Conservation (phyloP, 2,329 filamentous ascomycete genomes). For the Sclerotinia borealis region DNA sequence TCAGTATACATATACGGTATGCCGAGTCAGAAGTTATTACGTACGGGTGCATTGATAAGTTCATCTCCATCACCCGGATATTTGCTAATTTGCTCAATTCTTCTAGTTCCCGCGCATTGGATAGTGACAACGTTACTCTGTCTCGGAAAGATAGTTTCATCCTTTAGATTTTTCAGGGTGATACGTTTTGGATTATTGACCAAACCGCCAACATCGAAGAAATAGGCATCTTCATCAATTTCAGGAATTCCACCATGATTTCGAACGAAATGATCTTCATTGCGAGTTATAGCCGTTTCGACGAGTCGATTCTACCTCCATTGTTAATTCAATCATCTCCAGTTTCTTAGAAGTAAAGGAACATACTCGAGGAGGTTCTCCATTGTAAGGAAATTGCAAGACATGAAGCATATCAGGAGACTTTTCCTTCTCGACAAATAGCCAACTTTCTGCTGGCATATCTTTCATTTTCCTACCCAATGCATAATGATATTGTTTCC, state of each 20-base stretch:
- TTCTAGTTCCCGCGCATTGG: conserved; percentile 63
- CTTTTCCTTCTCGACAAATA: conserved; percentile 50
- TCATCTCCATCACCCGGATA: conserved; percentile 65
- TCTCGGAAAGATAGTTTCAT: conserved; percentile 23
- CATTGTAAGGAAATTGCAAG: conserved; percentile 59
- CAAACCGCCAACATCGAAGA: conserved; percentile 21
- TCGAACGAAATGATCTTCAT: conserved; percentile 58
- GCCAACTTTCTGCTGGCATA: conserved; percentile 54
- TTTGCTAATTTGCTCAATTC: conserved; percentile 60
- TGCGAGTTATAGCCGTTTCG: conserved; percentile 51
- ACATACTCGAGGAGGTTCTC: conserved; percentile 46
- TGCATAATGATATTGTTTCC: conserved; percentile 54
- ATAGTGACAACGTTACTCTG: conserved; percentile 49
- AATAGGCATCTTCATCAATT: conserved; percentile 43
- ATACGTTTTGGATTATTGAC: conserved; percentile 21
- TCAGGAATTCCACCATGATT: conserved; percentile 68
- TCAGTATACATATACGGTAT: background rate
- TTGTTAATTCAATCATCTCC: background rate
- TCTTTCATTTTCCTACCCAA: conserved; percentile 40
- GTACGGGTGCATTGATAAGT: conserved; percentile 38
- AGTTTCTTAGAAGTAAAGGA: background rate
- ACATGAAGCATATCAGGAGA: conserved; percentile 55
- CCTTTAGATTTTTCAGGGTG: conserved; percentile 18
- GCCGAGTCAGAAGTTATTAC: background rate
- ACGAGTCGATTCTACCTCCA: conserved; percentile 39